Percentiles rank a stretch among this genome's conserved stretches.
phyloP scores from a whole-genome alignment of 768 basidiomycete genomes.

The Suillus plorans region DNA sequence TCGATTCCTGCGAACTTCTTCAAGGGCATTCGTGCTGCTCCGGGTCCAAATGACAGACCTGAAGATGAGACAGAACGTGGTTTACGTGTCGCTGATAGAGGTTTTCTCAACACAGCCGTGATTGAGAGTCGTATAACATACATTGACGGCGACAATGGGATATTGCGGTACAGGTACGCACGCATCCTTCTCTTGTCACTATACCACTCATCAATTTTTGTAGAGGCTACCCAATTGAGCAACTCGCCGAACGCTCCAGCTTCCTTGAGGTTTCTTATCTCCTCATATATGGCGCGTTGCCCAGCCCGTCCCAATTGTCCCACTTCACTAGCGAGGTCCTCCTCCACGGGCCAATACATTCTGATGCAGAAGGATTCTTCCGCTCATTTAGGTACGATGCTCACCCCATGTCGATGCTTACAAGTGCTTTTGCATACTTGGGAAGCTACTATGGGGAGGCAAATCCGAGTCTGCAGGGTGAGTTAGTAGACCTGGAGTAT shows the following conservation, averaged over 20 bases:
- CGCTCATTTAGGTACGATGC: slow-evolving; percentile 84
- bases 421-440: slow-evolving; percentile 83
- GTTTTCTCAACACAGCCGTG: slow-evolving; percentile 83
- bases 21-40: slow-evolving; percentile 67
- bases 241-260: slow-evolving; percentile 75
- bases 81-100: slow-evolving; percentile 74
- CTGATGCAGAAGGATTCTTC: slow-evolving; percentile 69
- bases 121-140: slow-evolving; percentile 81
- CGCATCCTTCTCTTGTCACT: background rate
- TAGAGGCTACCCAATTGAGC: slow-evolving; percentile 92
- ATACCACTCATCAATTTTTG: slow-evolving; percentile 6
- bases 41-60: slow-evolving; percentile 57
- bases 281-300: slow-evolving; percentile 84
- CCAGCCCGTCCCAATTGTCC: slow-evolving; percentile 55
- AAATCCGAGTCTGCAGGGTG: slow-evolving; percentile 84
- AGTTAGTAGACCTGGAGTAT: slow-evolving; percentile 8
- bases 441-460: slow-evolving; percentile 88
- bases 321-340: slow-evolving; percentile 75
- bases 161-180: slow-evolving; percentile 71
- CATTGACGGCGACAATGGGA: slow-evolving; percentile 88
- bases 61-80: slow-evolving; percentile 87
- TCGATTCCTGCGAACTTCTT: slow-evolving; percentile 78
- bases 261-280: slow-evolving; percentile 86
- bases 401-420: slow-evolving; percentile 90
- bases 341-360: slow-evolving; percentile 69